Conservation (phyloP, 352 stramenopile species). For the Globisporangium rhizosaccharum region DNA sequence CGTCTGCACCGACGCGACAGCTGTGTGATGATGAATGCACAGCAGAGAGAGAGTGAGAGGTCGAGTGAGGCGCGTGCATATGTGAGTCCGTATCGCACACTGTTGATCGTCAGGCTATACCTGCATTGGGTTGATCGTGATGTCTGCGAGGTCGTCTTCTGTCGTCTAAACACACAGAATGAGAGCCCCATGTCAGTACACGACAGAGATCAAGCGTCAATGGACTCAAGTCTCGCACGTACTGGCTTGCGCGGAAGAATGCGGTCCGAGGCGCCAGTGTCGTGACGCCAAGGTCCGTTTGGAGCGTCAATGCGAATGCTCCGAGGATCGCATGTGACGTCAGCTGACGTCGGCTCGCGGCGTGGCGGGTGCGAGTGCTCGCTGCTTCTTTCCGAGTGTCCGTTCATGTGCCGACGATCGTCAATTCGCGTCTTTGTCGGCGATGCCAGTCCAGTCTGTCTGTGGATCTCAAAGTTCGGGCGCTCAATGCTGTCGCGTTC, state of each 20-base stretch:
- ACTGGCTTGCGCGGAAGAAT: slow-evolving; percentile 5
- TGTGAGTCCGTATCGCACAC: neutral
- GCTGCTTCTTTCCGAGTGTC: neutral
- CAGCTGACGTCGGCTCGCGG: neutral
- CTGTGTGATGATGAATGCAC: slow-evolving; percentile 12
- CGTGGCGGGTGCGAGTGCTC: too few relatives aligned
- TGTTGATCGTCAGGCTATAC: neutral
- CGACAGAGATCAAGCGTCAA: neutral
- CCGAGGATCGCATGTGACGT: neutral
- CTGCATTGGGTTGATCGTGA: slow-evolving; percentile 15
- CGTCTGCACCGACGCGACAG: slow-evolving; percentile 55
- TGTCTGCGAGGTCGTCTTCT: slow-evolving; percentile 3
- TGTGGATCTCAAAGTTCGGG: too few relatives aligned
- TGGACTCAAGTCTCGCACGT: neutral
- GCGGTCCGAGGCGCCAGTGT: neutral
- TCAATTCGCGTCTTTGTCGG: neutral
- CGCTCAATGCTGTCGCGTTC: neutral
- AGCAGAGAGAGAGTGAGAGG: too few relatives aligned
- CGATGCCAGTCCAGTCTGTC: neutral
- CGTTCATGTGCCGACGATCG: neutral
- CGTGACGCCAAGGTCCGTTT: neutral
- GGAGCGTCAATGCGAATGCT: neutral
- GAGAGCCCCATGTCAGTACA: neutral
- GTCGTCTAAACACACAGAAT: slow-evolving; percentile 1
- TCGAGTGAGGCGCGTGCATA: neutral